A percentile compares a stretch with the other conserved stretches of the same genome.
phyloP scores from a whole-genome alignment of 257 asterid genomes.

The Nicotiana undulata region DNA sequence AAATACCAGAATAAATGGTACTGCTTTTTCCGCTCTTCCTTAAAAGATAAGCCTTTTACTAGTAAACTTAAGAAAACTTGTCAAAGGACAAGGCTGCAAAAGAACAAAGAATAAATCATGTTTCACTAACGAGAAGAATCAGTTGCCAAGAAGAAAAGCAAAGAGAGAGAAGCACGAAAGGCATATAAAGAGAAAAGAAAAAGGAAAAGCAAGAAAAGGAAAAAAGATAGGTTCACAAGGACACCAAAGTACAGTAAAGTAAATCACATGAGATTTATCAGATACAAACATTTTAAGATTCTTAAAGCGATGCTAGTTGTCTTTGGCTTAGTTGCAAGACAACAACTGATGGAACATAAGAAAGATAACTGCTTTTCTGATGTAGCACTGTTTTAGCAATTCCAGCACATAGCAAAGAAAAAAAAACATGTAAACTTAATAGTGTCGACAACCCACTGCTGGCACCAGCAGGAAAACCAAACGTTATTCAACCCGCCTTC shows the following conservation, averaged over 20 bases:
- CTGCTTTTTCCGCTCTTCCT: slow-evolving; percentile 7
- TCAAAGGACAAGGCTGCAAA: slow-evolving; percentile 27
- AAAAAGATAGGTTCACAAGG: slow-evolving; percentile 46
- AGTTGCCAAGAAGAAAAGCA: slow-evolving; percentile 15
- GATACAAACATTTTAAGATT: slow-evolving; percentile 22
- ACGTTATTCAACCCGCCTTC: background rate
- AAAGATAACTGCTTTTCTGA: background rate
- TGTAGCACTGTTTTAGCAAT: background rate
- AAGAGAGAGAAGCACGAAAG: slow-evolving; percentile 24
- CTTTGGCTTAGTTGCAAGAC: background rate
- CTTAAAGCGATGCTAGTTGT: background rate
- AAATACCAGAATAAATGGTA: slow-evolving; percentile 6
- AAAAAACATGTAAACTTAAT: background rate
- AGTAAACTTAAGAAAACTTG: slow-evolving; percentile 11
- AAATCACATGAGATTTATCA: slow-evolving; percentile 26
- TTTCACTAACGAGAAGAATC: slow-evolving; percentile 13
- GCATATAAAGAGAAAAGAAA: slow-evolving; percentile 18
- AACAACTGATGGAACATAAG: slow-evolving; percentile 1
- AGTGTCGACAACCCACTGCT: background rate
- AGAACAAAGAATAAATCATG: slow-evolving; percentile 8
- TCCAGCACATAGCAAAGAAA: background rate
- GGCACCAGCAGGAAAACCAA: background rate
- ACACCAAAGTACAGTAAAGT: slow-evolving; percentile 32
- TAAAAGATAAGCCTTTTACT: background rate
- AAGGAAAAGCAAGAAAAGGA: slow-evolving; percentile 15